These are phyloP conservation scores for Purshia tridentata DNA, from an alignment of 306 rosid genomes.

Conservation along the genomic window DNA sequence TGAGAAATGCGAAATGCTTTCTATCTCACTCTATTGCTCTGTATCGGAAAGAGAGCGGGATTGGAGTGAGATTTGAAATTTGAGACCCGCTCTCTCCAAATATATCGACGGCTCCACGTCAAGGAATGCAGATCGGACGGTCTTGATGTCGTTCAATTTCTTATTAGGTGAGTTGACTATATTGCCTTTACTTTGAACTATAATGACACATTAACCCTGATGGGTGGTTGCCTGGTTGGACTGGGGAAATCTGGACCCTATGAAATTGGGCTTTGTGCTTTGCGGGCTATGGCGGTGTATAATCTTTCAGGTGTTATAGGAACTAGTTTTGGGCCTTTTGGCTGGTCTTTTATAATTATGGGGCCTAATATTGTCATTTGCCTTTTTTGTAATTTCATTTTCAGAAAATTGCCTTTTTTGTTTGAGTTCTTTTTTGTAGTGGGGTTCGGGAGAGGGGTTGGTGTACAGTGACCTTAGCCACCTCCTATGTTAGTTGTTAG, in stretches of 20 bases:
- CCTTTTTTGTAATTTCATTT: too few species aligned
- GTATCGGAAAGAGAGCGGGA: conserved; percentile 41
- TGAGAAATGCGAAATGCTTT: not conserved
- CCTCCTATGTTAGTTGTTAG: too few species aligned
- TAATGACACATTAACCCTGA: not conserved
- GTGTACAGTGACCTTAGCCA: too few species aligned
- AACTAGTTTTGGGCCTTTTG: not conserved
- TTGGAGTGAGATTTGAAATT: conserved; percentile 63
- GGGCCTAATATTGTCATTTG: too few species aligned
- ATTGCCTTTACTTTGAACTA: not conserved
- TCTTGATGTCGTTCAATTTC: not conserved
- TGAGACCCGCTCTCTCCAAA: conserved; percentile 32
- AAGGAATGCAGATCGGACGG: conserved; percentile 35
- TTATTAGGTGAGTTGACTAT: not conserved
- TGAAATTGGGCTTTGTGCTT: not conserved
- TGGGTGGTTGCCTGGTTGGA: not conserved
- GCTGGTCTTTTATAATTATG: too few species aligned
- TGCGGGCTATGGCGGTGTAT: not conserved
- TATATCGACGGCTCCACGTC: conserved; percentile 41
- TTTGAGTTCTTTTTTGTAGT: too few species aligned
- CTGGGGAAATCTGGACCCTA: not conserved
- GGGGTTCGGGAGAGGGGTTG: too few species aligned
- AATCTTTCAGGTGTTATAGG: too few species aligned
- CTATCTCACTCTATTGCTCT: not conserved
- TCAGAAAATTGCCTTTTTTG: too few species aligned